Evolutionary conservation across 495 filamentous ascomycete species (phyloP), one percentile per base, ranked within the genome.

Genomic region (Tirmania nivea): DNA sequence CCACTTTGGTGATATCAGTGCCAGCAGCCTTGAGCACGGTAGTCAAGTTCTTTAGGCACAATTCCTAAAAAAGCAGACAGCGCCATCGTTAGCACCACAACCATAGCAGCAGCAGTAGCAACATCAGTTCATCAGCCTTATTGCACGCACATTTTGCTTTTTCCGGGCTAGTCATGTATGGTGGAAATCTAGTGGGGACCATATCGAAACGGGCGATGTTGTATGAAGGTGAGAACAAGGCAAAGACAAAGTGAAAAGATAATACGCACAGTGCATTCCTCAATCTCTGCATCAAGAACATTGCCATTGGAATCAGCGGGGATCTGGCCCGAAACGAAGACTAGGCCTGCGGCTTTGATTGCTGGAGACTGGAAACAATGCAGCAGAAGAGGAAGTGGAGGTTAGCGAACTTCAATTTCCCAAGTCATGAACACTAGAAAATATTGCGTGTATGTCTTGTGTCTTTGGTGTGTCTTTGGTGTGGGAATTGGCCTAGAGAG

Each of bases 261-360:
- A 12, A 37, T 35, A 10, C 56, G 16, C 45, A 62, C 62, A 36
- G 62, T 65, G n/a, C 12, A 20, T 8, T 83, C 75, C 52, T 76
- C 78, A 61, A 94, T 88, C 60, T 70, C 78, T 42, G 84, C 86
- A 58, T 78, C 66, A 54, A 90, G 69, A 14, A 93, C 74, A 60
- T 80, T 80, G 57, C 84, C 86, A 52, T 75, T 59, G 58, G 76
- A 69, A 64, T 86, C 81, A 57, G 81, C 81, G 57, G 86, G 89
- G 60, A 95, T 87, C 68, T 90, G 86, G 64, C 89, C 89, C 7
- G 89, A 95, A 70, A 87, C 80, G 74, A 84, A 96, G 71, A 95
- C 81, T 59, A 80, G 73, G 50, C 75, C 75, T 54, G 84, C 79
- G 53, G 86, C 86, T 59, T 78, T 78, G 71, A 94, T 81, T 60